Percentiles rank a stretch among this genome's conserved stretches.
Evolutionary conservation across 257 asterid genomes (phyloP).

Genomic region (Salvia hispanica): DNA sequence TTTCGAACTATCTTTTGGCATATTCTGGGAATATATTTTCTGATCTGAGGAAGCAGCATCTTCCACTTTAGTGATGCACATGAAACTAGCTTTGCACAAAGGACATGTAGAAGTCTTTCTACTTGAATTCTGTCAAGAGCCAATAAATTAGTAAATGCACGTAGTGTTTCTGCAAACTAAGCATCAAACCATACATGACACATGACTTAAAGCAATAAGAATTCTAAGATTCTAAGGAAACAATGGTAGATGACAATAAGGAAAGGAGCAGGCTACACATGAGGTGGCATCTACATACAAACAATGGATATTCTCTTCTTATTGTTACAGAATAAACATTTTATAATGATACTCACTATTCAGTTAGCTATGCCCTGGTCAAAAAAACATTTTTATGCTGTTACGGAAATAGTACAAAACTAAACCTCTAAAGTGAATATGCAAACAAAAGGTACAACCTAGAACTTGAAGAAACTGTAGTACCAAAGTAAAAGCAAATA

Average conservation of each 20-base stretch:
- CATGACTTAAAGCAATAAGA: neutral
- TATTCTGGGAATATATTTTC: constrained; percentile 82
- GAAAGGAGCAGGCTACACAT: neutral
- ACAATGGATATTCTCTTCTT: neutral
- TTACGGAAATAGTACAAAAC: neutral
- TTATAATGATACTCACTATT: neutral
- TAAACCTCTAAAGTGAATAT: neutral
- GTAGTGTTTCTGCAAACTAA: constrained; percentile 1
- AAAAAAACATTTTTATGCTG: neutral
- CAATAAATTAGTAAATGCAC: constrained; percentile 21
- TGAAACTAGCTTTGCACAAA: constrained; percentile 79
- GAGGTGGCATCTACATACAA: constrained; percentile 1
- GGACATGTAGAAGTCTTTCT: constrained; percentile 76
- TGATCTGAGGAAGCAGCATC: constrained; percentile 75
- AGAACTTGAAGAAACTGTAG: neutral
- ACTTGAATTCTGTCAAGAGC: constrained; percentile 46
- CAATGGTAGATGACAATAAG: neutral
- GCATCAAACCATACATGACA: neutral
- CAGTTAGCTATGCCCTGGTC: neutral
- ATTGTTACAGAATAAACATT: neutral
- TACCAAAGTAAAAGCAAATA: neutral
- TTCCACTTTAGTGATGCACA: constrained; percentile 69
- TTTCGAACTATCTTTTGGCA: constrained; percentile 49
- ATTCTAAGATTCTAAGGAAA: neutral
- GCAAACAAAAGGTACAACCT: neutral